Percentiles rank a stretch among this genome's conserved stretches.
phyloP scores from a whole-genome alignment of 2,329 filamentous ascomycete genomes.

The Scedosporium dehoogii region DNA sequence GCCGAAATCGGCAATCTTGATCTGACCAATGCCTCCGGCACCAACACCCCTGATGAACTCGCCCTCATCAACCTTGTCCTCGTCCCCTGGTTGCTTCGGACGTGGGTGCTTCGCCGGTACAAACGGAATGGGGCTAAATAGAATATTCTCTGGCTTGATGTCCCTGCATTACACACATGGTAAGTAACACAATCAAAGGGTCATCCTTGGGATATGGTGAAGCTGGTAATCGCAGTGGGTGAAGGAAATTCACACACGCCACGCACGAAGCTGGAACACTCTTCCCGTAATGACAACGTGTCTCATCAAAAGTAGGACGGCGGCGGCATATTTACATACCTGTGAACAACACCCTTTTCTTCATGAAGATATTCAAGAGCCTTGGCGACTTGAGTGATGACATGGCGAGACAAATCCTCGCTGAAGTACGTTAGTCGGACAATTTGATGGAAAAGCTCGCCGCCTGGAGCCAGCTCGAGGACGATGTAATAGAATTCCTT shows the following conservation, averaged over 20 bases:
- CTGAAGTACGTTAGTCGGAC: slow-evolving; percentile 97
- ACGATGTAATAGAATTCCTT: slow-evolving; percentile 96
- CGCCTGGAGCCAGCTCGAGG: slow-evolving; percentile 86
- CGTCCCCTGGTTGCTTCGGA: slow-evolving; percentile 76
- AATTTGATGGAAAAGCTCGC: slow-evolving; percentile 97
- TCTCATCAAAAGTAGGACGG: too few relatives aligned
- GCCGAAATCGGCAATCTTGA: slow-evolving; percentile 98
- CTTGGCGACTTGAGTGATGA: slow-evolving; percentile 91
- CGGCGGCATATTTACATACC: slow-evolving; percentile 45
- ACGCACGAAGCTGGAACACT: too few relatives aligned
- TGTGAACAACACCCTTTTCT: slow-evolving; percentile 89
- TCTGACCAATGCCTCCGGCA: slow-evolving; percentile 80
- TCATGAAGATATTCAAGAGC: slow-evolving; percentile 89
- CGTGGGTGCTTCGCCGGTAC: slow-evolving; percentile 72
- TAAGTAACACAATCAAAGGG: neutral
- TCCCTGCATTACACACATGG: slow-evolving; percentile 48
- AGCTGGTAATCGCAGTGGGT: too few relatives aligned
- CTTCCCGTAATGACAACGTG: too few relatives aligned
- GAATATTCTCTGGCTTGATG: slow-evolving; percentile 95
- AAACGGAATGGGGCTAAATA: slow-evolving; percentile 81
- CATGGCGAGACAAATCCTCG: slow-evolving; percentile 86
- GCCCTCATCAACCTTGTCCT: slow-evolving; percentile 95
- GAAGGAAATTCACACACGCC: too few relatives aligned
- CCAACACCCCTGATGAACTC: slow-evolving; percentile 79
- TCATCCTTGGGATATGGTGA: neutral